A percentile compares a stretch with the other conserved stretches of the same genome.
Conservation (phyloP, 371 early-diverging fungal genomes). For the Phascolomyces articulosus region DNA sequence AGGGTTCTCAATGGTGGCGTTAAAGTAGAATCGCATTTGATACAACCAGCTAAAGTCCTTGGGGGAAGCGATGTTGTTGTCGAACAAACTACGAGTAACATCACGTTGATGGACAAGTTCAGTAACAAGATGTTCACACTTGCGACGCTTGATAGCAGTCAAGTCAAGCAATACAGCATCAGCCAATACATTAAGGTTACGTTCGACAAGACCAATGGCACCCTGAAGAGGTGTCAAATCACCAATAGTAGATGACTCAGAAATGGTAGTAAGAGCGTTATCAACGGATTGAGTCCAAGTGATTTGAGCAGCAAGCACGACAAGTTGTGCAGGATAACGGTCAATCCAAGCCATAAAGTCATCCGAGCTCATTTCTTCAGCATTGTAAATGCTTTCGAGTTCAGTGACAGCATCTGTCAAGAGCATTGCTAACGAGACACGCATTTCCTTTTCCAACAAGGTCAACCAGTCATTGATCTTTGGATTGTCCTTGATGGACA, state of each 20-base stretch:
- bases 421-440: slow-evolving; percentile 77
- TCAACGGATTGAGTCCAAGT: slow-evolving; percentile 94
- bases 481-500: slow-evolving; percentile 82
- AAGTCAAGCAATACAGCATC: slow-evolving; percentile 92
- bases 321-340: slow-evolving; percentile 91
- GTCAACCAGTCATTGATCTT: slow-evolving; percentile 98
- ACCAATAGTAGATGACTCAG: slow-evolving; percentile 30
- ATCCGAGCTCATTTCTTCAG: slow-evolving; percentile 57
- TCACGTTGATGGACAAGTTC: slow-evolving; percentile 99
- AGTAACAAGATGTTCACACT: slow-evolving; percentile 97
- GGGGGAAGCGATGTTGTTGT: slow-evolving; percentile 55
- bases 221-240: slow-evolving; percentile 53
- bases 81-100: slow-evolving; percentile 78
- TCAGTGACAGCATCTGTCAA: slow-evolving; percentile 76
- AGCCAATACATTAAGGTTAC: slow-evolving; percentile 85
- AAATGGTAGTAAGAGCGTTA: slow-evolving; percentile 57
- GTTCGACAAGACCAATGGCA: slow-evolving; percentile 69
- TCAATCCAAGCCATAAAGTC: slow-evolving; percentile 88
- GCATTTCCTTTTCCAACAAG: slow-evolving; percentile 93
- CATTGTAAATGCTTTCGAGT: slow-evolving; percentile 68
- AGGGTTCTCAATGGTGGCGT: slow-evolving; percentile 65
- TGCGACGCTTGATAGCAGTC: slow-evolving; percentile 82
- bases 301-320: slow-evolving; percentile 89
- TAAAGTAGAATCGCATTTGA: slow-evolving; percentile 95
- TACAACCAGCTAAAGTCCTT: slow-evolving; percentile 95